Base-by-base conservation (phyloP, 352 stramenopile genomes). In the Blastocystis sp. region DNA sequence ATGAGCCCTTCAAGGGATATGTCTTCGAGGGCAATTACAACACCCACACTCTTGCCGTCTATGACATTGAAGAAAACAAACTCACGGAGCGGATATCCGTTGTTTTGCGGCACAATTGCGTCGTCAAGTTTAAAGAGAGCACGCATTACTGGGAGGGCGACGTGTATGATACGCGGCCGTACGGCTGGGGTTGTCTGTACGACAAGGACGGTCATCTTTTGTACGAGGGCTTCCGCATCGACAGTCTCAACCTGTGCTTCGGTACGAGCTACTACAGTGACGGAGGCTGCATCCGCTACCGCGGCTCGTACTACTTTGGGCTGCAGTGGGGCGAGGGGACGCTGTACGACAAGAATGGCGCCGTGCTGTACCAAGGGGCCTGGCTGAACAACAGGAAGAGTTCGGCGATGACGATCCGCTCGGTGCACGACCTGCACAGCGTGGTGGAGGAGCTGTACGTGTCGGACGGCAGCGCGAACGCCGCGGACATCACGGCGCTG, bases 131-230 rank as follows among this genome's bases (percentile, higher is more conserved):
- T 14, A 57, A 57, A 14, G 48, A 57, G 48, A 57, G 48, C 14
- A 14, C 6, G 6, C 48, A 57, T 57, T 57, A 57, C 48, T 84
- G 74, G 74, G 74, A 84, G 34, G 74, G 74, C 21, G 34, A n/a
- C 17, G 52, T 68, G 7, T 52, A 45, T 2, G 48, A 52, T 48
- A 24, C 4, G 11, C 17, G n/a, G 19, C 52, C 74, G 9, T 84
- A 59, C 48, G 74, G 74, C 65, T 84, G 74, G 74, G 74, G 74
- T 17, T 45, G 52, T 66, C 60, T 68, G n/a, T 84, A 57, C 45
- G 42, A 84, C 28, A 43, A 70, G 43, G 28, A 84, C 19, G 48
- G 48, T 1, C 17, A 68, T 9, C 34, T 84, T 38, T 6, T 70
- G 19, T 84, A 68, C 52, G 57, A 62, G 24, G 74, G 74, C 14